A percentile compares a stretch with the other conserved stretches of the same genome.
These are phyloP conservation scores for Pseudogymnoascus sp. DNA, from an alignment of 2,329 filamentous ascomycete genomes.

Conservation along the genomic window DNA sequence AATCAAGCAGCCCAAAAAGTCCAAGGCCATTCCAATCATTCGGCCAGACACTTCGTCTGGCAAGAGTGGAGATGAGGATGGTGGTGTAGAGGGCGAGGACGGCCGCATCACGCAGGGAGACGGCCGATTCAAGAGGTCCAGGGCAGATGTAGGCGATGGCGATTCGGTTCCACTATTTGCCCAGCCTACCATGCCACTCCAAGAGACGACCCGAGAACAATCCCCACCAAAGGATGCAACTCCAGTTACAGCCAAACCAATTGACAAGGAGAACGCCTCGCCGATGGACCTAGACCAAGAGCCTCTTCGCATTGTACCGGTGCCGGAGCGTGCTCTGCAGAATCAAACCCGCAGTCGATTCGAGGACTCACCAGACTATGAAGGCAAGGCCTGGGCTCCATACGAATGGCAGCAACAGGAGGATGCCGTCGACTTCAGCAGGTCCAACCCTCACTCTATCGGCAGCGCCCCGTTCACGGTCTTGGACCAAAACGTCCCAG, in stretches of 20 bases:
- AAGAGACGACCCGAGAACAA: slow-evolving; percentile 28
- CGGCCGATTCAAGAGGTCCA: slow-evolving; percentile 68
- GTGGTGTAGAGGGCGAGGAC: slow-evolving; percentile 48
- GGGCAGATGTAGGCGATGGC: slow-evolving; percentile 56
- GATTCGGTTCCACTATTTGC: slow-evolving; percentile 74
- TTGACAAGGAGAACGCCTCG: slow-evolving; percentile 28
- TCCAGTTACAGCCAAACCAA: slow-evolving; percentile 13
- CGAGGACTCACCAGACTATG: slow-evolving; percentile 45
- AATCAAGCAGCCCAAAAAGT: slow-evolving; percentile 60
- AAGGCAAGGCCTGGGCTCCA: slow-evolving; percentile 48
- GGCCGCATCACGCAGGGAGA: slow-evolving; percentile 57
- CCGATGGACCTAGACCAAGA: slow-evolving; percentile 17
- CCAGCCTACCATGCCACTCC: slow-evolving; percentile 37
- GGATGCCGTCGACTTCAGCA: slow-evolving; percentile 35
- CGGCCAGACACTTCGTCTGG: slow-evolving; percentile 51
- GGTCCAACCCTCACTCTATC: slow-evolving; percentile 43
- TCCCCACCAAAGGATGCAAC: slow-evolving; percentile 25
- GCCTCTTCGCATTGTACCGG: slow-evolving; percentile 33
- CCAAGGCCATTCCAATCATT: slow-evolving; percentile 79
- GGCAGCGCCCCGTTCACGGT: slow-evolving; percentile 46
- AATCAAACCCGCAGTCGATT: slow-evolving; percentile 43
- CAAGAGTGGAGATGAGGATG: slow-evolving; percentile 30
- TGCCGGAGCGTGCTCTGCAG: slow-evolving; percentile 23
- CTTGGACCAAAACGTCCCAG: slow-evolving; percentile 29
- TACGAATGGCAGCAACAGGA: slow-evolving; percentile 51